A percentile compares a stretch with the other conserved stretches of the same genome.
phyloP scores from a whole-genome alignment of 306 rosid genomes.

The Prunus salicina region DNA sequence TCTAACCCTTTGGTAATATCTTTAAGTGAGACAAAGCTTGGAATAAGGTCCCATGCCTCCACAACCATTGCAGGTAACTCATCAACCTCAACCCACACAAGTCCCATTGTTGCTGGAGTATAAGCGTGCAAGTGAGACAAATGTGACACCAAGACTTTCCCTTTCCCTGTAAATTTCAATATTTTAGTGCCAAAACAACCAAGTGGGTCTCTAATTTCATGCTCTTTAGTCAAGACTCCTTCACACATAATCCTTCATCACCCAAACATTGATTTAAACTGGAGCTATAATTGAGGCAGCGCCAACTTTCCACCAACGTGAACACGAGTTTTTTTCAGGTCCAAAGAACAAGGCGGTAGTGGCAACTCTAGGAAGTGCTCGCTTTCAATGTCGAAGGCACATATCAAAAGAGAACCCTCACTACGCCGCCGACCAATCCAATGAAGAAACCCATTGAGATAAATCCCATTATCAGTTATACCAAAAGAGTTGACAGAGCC shows the following conservation, averaged over 20 bases:
- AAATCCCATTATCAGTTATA: too few species aligned
- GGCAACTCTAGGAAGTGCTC: too few species aligned
- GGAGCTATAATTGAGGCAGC: neutral
- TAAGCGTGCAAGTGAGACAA: neutral
- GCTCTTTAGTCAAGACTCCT: neutral
- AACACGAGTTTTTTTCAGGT: too few species aligned
- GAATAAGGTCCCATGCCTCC: neutral
- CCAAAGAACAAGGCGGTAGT: too few species aligned
- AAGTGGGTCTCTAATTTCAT: neutral
- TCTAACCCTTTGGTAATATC: too few species aligned
- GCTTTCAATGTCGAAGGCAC: too few species aligned
- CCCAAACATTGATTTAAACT: neutral
- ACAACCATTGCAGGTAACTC: neutral
- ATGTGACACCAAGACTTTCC: neutral
- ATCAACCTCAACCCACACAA: neutral
- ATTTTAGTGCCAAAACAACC: neutral
- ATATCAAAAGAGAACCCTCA: too few species aligned
- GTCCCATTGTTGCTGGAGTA: neutral
- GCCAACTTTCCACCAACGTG: neutral
- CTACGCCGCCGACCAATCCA: too few species aligned
- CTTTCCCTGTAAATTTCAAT: neutral
- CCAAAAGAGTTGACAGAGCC: too few species aligned
- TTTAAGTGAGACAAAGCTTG: neutral
- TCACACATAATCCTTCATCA: neutral
- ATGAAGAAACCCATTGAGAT: too few species aligned